Percentiles rank a stretch among this genome's conserved stretches.
These are phyloP conservation scores for Penicillium tannophilum DNA, from an alignment of 495 filamentous ascomycete genomes.

Conservation along the genomic window DNA sequence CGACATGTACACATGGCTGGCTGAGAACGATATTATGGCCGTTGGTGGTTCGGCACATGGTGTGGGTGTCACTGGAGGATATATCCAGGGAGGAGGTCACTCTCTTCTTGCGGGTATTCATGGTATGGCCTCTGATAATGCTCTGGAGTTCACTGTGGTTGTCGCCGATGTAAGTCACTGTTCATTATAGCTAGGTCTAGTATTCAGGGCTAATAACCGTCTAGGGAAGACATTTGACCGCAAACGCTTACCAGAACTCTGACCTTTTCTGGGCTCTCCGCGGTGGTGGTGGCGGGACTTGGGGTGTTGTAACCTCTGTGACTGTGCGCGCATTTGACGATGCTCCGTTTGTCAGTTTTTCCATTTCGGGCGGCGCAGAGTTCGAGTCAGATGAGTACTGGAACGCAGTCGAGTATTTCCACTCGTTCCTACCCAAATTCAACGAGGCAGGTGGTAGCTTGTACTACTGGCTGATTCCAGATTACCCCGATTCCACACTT, in stretches of 20 bases:
- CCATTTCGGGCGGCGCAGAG: not conserved
- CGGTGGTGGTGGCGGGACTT: conserved; percentile 45
- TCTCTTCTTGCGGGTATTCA: conserved; percentile 40
- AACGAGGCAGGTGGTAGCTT: conserved; percentile 37
- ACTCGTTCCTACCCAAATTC: conserved; percentile 27
- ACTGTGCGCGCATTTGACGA: conserved; percentile 22
- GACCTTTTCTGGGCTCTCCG: conserved; percentile 62
- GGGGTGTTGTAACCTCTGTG: conserved; percentile 52
- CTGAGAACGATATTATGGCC: conserved; percentile 25
- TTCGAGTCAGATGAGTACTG: conserved; percentile 27
- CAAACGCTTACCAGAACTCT: conserved; percentile 38
- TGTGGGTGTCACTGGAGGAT: conserved; percentile 46
- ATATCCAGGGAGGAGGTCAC: conserved; percentile 60
- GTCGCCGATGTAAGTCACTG: conserved; percentile 38
- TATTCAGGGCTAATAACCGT: not conserved
- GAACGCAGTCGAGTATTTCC: conserved; percentile 35
- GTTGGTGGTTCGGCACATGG: conserved; percentile 23
- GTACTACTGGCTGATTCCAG: conserved; percentile 38
- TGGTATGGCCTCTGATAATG: conserved; percentile 42
- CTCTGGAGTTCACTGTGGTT: conserved; percentile 39
- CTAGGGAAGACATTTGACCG: conserved; percentile 47
- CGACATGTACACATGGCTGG: conserved; percentile 42
- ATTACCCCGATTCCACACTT: conserved; percentile 3
- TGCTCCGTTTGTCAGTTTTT: not conserved
- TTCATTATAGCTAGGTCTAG: too few relatives aligned